Evolutionary conservation across 2,329 filamentous ascomycete genomes (phyloP).

Genomic region (Colletotrichum kahawae): DNA sequence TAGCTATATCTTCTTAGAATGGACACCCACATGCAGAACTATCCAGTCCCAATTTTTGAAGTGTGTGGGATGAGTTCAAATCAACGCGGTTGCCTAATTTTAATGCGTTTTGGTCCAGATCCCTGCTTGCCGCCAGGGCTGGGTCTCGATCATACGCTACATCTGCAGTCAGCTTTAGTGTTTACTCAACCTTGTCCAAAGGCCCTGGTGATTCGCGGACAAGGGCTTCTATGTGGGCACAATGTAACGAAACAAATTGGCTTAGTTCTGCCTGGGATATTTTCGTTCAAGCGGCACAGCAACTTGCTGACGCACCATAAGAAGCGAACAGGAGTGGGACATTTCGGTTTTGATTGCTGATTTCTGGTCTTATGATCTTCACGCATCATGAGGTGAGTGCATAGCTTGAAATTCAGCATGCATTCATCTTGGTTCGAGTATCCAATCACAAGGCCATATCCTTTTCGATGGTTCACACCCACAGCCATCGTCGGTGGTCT

Average conservation of each 20-base stretch:
- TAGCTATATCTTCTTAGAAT: too few relatives aligned
- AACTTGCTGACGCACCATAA: background rate
- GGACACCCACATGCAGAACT: background rate
- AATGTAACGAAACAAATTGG: background rate
- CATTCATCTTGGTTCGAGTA: background rate
- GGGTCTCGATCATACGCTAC: background rate
- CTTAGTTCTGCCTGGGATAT: background rate
- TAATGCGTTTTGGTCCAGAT: background rate
- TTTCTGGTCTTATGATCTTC: background rate
- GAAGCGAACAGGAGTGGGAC: background rate
- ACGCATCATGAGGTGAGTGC: background rate
- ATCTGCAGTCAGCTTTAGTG: background rate
- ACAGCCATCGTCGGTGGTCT: background rate
- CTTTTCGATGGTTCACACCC: background rate
- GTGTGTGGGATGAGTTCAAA: background rate
- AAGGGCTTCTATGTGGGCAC: accelerated
- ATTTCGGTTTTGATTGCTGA: background rate
- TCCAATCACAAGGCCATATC: background rate
- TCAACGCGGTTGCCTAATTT: background rate
- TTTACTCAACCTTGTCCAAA: background rate
- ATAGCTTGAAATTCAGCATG: background rate
- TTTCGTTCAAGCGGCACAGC: background rate
- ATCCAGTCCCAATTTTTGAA: background rate
- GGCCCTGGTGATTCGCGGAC: background rate
- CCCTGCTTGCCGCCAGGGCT: background rate